Evolutionary conservation across 176 grass and related monocot genomes (phyloP).

Genomic region (Leersia perrieri): DNA sequence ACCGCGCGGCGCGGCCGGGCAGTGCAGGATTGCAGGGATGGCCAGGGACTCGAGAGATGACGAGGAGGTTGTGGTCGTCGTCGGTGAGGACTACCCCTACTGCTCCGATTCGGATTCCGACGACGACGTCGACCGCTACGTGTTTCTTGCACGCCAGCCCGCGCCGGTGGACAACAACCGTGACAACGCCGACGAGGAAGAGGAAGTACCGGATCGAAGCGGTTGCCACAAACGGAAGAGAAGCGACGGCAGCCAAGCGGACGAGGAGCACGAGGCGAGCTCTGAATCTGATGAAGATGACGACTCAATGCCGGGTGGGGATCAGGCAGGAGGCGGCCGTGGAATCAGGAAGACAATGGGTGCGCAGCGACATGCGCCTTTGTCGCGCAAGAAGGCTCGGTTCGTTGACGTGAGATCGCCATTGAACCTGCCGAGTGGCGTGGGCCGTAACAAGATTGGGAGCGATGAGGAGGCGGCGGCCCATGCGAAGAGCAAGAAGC

Average conservation of each 20-base stretch:
- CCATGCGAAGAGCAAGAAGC: constrained; percentile 5
- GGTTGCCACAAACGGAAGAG: too few relatives aligned
- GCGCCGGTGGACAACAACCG: not conserved
- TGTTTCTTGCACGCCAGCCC: constrained; percentile 36
- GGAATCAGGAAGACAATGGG: not conserved
- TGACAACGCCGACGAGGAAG: too few relatives aligned
- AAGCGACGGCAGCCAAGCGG: not conserved
- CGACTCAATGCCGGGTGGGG: not conserved
- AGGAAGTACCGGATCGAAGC: too few relatives aligned
- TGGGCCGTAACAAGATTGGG: not conserved
- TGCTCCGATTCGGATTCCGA: not conserved
- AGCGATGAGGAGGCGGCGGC: not conserved
- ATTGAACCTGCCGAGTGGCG: not conserved
- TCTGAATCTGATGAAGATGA: not conserved
- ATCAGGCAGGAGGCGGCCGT: not conserved
- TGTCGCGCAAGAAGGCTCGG: not conserved
- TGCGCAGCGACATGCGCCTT: too few relatives aligned
- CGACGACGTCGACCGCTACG: constrained; percentile 40
- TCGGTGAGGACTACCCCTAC: not conserved
- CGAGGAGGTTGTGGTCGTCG: not conserved
- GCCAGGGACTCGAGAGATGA: not conserved
- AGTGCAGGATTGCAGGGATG: not conserved
- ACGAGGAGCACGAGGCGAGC: not conserved
- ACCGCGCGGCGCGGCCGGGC: too few relatives aligned
- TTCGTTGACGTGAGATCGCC: not conserved